phyloP scores from a whole-genome alignment of 2,329 filamentous ascomycete species.

The Hymenoscyphus fructigenus region DNA sequence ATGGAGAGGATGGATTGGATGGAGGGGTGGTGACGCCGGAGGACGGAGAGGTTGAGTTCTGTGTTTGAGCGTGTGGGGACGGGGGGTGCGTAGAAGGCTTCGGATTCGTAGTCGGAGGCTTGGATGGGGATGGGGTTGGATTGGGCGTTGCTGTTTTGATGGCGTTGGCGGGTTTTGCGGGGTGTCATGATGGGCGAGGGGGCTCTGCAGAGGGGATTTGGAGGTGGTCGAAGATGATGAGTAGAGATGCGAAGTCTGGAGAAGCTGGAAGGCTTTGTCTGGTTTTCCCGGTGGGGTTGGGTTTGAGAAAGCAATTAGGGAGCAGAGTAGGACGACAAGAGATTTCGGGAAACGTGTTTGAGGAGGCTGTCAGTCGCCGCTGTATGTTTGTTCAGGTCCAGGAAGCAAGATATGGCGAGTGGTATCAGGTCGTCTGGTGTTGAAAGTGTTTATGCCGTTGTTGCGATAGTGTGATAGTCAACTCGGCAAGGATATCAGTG shows the following conservation, averaged over 20 bases:
- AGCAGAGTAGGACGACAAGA: background rate
- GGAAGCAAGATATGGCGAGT: background rate
- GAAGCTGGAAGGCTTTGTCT: background rate
- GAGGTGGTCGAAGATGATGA: background rate
- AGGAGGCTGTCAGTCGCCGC: background rate
- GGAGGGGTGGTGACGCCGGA: slow-evolving; percentile 76
- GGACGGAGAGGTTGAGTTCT: slow-evolving; percentile 82
- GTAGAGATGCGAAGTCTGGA: background rate
- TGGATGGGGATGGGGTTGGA: slow-evolving; percentile 38
- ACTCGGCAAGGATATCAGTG: background rate
- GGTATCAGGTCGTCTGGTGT: background rate
- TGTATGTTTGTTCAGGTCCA: background rate
- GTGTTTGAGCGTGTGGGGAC: slow-evolving; percentile 65
- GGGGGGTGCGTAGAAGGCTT: slow-evolving; percentile 40
- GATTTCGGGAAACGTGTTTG: background rate
- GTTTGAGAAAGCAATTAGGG: background rate
- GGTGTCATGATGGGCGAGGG: slow-evolving; percentile 37
- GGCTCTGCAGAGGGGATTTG: background rate
- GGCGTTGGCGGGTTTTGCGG: slow-evolving; percentile 38
- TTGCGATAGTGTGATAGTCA: background rate
- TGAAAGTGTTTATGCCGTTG: background rate
- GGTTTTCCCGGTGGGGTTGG: background rate
- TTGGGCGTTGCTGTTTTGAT: slow-evolving; percentile 38
- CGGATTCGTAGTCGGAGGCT: slow-evolving; percentile 54
- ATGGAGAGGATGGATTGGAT: slow-evolving; percentile 74